Base-by-base conservation (phyloP, 768 basidiomycete species). In the Punctularia strigosozonata region DNA sequence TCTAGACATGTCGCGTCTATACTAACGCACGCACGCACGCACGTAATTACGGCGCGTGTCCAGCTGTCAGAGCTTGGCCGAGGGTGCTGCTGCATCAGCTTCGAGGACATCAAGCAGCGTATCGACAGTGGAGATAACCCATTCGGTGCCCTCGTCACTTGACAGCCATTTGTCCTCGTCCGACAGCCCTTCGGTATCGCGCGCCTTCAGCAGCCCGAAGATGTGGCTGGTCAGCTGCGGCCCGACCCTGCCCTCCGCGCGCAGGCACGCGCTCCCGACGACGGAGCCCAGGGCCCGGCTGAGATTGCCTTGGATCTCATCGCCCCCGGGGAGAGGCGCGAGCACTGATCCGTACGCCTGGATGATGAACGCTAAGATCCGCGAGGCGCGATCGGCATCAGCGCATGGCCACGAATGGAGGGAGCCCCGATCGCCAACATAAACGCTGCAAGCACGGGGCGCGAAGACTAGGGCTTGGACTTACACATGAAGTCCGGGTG, bases 401-500 rank as follows among this genome's bases (percentile, higher is more conserved):
- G n/a, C 28, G 28, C 28, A 30, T 10, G 28, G 10, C 28, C 28
- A 30, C 10, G 36, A 25, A n/a, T n/a, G n/a, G n/a, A n/a, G n/a
- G n/a, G n/a, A n/a, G n/a, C 20, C 20, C 15, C 36, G 20, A 21
- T 37, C 19, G n/a, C n/a, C n/a, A n/a, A n/a, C n/a, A n/a, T n/a
- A n/a, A n/a, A 34, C 20, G 24, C 24, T 37, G 24, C 10, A 28
- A 28, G n/a, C 28, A 10, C 28, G 10, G 28, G 33, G 20, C 18
- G 33, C 19, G 24, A 31, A 19, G 18, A 33, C 21, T 35, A 31
- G 26, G 43, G 52, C 49, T 49, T 43, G 56, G 52, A 76, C 85
- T 65, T 60, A 89, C 86, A 68, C 59, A 90, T 88, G 65, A 94
- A 86, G 68, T 94, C 90, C 44, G 90, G 90, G 60, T 94, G 90